A percentile compares a stretch with the other conserved stretches of the same genome.
phyloP scores from a whole-genome alignment of 768 basidiomycete species.

The Leucosporidium creatinivorum region DNA sequence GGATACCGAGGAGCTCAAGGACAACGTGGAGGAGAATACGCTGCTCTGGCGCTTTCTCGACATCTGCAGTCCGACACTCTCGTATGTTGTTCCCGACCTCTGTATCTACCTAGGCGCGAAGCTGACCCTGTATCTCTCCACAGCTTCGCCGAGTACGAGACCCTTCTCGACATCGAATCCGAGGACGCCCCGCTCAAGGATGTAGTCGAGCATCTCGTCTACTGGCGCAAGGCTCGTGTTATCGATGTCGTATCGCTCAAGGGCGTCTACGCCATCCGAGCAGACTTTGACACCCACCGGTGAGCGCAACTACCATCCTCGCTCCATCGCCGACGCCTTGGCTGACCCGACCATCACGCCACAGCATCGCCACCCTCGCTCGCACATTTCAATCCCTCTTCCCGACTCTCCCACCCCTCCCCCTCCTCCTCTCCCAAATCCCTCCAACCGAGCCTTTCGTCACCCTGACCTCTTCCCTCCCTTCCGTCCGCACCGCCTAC shows the following conservation, averaged over 20 bases:
- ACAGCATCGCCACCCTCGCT: conserved; percentile 53
- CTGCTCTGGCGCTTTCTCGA: conserved; percentile 54
- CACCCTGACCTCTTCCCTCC: conserved; percentile 57
- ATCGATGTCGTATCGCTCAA: conserved; percentile 77
- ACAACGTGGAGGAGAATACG: conserved; percentile 46
- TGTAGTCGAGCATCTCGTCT: conserved; percentile 84
- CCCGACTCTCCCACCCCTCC: conserved; percentile 60
- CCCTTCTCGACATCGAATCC: conserved; percentile 71
- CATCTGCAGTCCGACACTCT: conserved; percentile 63
- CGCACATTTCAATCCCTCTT: conserved; percentile 60
- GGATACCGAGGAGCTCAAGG: conserved; percentile 53
- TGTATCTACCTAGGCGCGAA: background rate
- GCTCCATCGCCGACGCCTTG: conserved; percentile 7
- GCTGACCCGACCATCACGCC: conserved; percentile 17
- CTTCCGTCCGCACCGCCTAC: conserved; percentile 62
- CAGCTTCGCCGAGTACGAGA: conserved; percentile 64
- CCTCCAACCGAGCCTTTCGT: conserved; percentile 68
- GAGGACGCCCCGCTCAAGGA: conserved; percentile 45
- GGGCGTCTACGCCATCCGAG: conserved; percentile 69
- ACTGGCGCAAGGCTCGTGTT: conserved; percentile 79
- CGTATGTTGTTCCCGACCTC: conserved; percentile 49
- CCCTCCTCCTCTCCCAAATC: conserved; percentile 64
- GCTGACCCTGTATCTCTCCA: background rate
- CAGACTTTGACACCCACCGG: conserved; percentile 49
- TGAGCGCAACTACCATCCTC: conserved; percentile 47